Evolutionary conservation across 2,329 filamentous ascomycete species (phyloP).

Genomic region (Nemania bipapillata): DNA sequence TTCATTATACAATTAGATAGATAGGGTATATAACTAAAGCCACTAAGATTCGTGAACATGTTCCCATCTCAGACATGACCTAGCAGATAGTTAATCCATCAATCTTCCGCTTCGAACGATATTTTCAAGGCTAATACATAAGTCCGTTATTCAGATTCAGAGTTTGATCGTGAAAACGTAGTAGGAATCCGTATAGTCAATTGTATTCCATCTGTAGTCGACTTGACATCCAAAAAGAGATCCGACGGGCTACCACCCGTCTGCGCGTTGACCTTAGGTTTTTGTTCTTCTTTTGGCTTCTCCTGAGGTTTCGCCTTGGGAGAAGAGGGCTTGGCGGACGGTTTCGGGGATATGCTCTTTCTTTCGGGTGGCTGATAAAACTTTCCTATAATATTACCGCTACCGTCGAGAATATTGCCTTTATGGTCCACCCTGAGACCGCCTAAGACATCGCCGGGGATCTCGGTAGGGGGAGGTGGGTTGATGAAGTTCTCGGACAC

Average conservation of each 20-base stretch:
- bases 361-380: slow-evolving; percentile 57
- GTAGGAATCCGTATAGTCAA: slow-evolving; percentile 68
- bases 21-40: neutral
- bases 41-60: neutral
- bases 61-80: neutral
- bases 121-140: neutral
- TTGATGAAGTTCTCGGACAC: slow-evolving; percentile 57
- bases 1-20: neutral
- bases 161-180: slow-evolving; percentile 57
- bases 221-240: slow-evolving; percentile 66
- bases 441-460: slow-evolving; percentile 45
- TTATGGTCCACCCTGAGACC: slow-evolving; percentile 57
- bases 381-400: slow-evolving; percentile 60
- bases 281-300: slow-evolving; percentile 45
- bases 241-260: slow-evolving; percentile 61
- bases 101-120: neutral
- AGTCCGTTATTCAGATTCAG: slow-evolving; percentile 31
- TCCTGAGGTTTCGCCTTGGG: neutral
- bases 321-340: slow-evolving; percentile 33
- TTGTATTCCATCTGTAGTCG: slow-evolving; percentile 67
- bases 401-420: slow-evolving; percentile 60
- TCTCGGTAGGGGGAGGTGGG: slow-evolving; percentile 42
- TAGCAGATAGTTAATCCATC: neutral
- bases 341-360: slow-evolving; percentile 34
- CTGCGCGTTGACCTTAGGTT: slow-evolving; percentile 52